These are phyloP conservation scores for Lagenidium sp. DNA, from an alignment of 352 stramenopile genomes.

Conservation along the genomic window DNA sequence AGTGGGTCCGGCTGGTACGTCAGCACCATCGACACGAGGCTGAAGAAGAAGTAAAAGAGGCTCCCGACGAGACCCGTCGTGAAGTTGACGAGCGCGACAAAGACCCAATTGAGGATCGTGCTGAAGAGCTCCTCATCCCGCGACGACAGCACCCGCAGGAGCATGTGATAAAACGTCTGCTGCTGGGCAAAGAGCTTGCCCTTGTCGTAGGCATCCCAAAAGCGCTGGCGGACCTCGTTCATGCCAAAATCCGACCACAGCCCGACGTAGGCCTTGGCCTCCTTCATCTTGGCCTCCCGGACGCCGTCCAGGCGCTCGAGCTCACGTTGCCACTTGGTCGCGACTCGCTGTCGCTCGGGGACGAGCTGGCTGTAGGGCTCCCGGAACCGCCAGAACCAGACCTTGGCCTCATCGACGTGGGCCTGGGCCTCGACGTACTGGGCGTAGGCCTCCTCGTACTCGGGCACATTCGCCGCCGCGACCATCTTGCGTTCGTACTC, in stretches of 20 bases:
- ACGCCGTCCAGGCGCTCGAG: slow-evolving; percentile 42
- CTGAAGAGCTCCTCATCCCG: slow-evolving; percentile 72
- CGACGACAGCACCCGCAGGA: slow-evolving; percentile 57
- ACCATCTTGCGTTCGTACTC: slow-evolving; percentile 72
- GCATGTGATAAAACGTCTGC: slow-evolving; percentile 84
- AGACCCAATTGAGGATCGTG: slow-evolving; percentile 77
- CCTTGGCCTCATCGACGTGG: slow-evolving; percentile 59
- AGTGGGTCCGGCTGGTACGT: slow-evolving; percentile 79
- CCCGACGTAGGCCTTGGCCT: slow-evolving; percentile 69
- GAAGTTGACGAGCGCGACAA: slow-evolving; percentile 81
- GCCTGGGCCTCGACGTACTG: slow-evolving; percentile 41
- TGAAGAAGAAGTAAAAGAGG: slow-evolving; percentile 84
- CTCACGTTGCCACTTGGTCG: slow-evolving; percentile 50
- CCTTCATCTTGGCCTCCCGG: slow-evolving; percentile 64
- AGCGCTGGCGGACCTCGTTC: slow-evolving; percentile 57
- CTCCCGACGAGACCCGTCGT: slow-evolving; percentile 75
- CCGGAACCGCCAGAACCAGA: slow-evolving; percentile 84
- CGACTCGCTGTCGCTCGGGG: slow-evolving; percentile 36
- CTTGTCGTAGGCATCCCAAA: slow-evolving; percentile 77
- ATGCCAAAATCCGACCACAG: slow-evolving; percentile 82
- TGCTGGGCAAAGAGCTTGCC: slow-evolving; percentile 84
- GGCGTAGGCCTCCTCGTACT: slow-evolving; percentile 61
- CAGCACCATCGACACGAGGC: slow-evolving; percentile 71
- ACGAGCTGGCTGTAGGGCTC: slow-evolving; percentile 63
- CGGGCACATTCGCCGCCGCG: slow-evolving; percentile 65